Base-by-base conservation (phyloP, 805 yeast species). In the Metschnikowia koreensis region DNA sequence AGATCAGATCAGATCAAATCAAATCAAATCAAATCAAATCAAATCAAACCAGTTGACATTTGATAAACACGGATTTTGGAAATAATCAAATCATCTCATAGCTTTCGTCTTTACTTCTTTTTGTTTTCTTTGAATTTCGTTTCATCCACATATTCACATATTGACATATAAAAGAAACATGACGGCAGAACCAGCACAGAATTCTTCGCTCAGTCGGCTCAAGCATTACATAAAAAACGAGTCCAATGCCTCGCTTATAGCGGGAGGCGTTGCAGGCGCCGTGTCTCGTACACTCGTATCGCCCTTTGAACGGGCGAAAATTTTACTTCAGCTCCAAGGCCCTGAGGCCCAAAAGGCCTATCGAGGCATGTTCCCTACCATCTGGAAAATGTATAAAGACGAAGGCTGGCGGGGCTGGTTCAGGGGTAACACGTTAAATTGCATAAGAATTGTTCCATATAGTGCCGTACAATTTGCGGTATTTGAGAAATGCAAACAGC, bases 221-320 rank as follows among this genome's bases (percentile, higher is more conserved):
- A 71, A 68, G 56, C 31, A 34, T 29, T 56, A 60, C 48, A 48
- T 73, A 41, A 77, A 76, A 52, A 66, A 68, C 17, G 87, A 83
- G 48, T 77, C 84, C 15, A 79, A 80, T 33, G 76, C 90, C 1
- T 82, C 91, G 3, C 76, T 87, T 38, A 52, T 86, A 8, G 79
- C 89, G 6, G 96, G 96, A 13, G 94, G 94, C 7, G 61, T 83
- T 8, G 93, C 79, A 2, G 96, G 96, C 15, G 90, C 90, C 0
- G 74, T 86, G 0, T 88, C 96, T 1, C 76, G 98, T 49, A 93
- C 98, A 0, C 89, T 87, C 1, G 97, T 92, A 6, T 89, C 97
- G 11, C 99, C 99, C 1, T 84, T 93, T 69, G 99, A 93, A 67
- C 76, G 99, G 59, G 96, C 94, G 60, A 93, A 93, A 69, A 94